Percentiles rank a stretch among this genome's conserved stretches.
Evolutionary conservation across 371 early-diverging fungal species (phyloP).

Genomic region (Thermomucor indicae-seudaticae): DNA sequence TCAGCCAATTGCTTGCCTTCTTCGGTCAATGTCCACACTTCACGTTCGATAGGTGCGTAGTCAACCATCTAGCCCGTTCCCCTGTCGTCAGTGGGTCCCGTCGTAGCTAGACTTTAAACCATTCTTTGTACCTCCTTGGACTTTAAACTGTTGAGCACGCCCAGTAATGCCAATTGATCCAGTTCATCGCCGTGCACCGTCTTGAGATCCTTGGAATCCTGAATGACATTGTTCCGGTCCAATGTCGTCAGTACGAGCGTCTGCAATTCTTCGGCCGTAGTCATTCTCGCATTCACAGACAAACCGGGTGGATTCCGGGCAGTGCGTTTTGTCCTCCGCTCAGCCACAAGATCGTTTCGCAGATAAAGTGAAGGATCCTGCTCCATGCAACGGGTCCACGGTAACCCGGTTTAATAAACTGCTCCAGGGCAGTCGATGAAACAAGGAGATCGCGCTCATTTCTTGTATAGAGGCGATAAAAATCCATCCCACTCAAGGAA

Average conservation of each 20-base stretch:
- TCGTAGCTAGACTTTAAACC: not conserved
- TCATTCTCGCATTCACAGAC: no score
- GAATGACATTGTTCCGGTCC: slow-evolving; percentile 56
- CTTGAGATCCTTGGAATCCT: slow-evolving; percentile 60
- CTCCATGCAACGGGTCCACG: no score
- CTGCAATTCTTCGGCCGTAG: slow-evolving; percentile 60
- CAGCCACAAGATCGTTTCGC: no score
- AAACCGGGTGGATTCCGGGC: no score
- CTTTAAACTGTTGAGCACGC: slow-evolving; percentile 82
- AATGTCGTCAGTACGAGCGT: slow-evolving; percentile 65
- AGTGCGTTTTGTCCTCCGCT: not conserved
- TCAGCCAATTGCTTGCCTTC: slow-evolving; percentile 87
- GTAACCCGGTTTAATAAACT: no score
- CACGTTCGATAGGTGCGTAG: slow-evolving; percentile 77
- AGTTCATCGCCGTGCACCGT: slow-evolving; percentile 49
- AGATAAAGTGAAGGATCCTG: no score
- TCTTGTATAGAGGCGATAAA: no score
- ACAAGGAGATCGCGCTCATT: no score
- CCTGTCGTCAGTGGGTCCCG: not conserved
- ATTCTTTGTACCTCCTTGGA: slow-evolving; percentile 72
- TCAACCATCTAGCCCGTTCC: slow-evolving; percentile 66
- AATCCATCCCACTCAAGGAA: no score
- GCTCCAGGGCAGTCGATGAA: no score
- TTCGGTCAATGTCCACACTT: slow-evolving; percentile 77
- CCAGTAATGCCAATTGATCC: slow-evolving; percentile 72